These are phyloP conservation scores for Acanthamoeba polyphaga DNA, from an alignment of 208 protist species.

Conservation along the genomic window DNA sequence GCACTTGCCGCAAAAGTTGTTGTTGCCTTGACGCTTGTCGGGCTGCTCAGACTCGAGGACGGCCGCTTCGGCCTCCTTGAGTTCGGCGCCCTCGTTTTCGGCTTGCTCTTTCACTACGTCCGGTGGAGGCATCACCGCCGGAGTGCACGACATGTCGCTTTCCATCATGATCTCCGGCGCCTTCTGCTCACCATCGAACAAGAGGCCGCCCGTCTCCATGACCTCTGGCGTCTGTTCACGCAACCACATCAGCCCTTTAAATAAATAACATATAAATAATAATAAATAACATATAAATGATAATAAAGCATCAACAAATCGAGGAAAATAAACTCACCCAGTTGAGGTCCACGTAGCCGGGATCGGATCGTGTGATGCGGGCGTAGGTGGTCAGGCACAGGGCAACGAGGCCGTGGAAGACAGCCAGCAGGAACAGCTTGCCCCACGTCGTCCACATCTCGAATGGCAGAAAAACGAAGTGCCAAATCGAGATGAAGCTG, in stretches of 20 bases:
- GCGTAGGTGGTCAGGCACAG: not conserved
- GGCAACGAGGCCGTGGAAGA: not conserved
- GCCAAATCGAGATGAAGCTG: conserved; percentile 29
- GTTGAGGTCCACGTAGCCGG: not conserved
- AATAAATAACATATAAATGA: not conserved
- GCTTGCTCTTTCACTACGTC: not conserved
- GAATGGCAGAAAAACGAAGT: conserved; percentile 2
- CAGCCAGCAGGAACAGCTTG: not conserved
- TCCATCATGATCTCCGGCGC: not conserved
- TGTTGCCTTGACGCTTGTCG: not conserved
- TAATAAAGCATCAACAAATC: not conserved
- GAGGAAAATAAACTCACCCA: not conserved
- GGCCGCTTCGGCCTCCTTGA: not conserved
- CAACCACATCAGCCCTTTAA: not conserved
- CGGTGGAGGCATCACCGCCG: not conserved
- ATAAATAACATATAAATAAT: not conserved
- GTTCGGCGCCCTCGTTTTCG: not conserved
- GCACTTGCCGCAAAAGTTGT: not conserved
- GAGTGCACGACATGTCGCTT: not conserved
- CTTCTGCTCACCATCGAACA: not conserved
- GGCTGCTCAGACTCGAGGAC: not conserved
- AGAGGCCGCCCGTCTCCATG: not conserved
- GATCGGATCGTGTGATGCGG: not conserved
- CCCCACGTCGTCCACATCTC: not conserved
- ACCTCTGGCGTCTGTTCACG: not conserved